These are phyloP conservation scores for Polytrichum formosum DNA, from an alignment of 225 moss, liverwort and hornwort genomes.

Conservation along the genomic window DNA sequence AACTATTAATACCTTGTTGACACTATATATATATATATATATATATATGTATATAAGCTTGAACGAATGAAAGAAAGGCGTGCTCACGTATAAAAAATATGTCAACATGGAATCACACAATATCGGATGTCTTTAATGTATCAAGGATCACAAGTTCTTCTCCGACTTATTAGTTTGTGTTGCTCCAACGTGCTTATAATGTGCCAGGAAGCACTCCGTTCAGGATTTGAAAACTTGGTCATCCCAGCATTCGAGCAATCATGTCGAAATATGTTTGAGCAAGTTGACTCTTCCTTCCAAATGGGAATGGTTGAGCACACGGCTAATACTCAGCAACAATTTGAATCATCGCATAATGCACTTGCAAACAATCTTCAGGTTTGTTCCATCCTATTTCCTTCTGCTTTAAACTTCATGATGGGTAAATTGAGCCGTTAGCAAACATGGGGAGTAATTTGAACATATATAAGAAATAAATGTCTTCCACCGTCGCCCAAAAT, in stretches of 20 bases:
- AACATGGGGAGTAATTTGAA: not conserved
- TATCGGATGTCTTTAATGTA: too few relatives aligned
- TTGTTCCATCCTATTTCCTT: not conserved
- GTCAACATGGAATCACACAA: too few relatives aligned
- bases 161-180: not conserved
- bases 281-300: conserved; percentile 63
- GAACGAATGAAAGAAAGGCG: too few relatives aligned
- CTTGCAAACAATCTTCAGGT: conserved; percentile 85
- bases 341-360: conserved; percentile 68
- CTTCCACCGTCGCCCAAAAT: too few relatives aligned
- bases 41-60: too few relatives aligned
- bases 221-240: conserved; percentile 70
- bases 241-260: conserved; percentile 82
- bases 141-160: not conserved
- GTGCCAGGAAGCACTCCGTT: conserved; percentile 73
- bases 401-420: not conserved
- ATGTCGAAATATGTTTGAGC: conserved; percentile 85
- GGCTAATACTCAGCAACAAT: conserved; percentile 65
- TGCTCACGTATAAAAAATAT: too few relatives aligned
- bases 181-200: conserved; percentile 9
- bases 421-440: not conserved
- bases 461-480: not conserved
- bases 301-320: conserved; percentile 75
- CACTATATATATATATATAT: too few relatives aligned
- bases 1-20: too few relatives aligned